phyloP scores from a whole-genome alignment of 2,329 filamentous ascomycete species.

The Phyllosticta citribraziliensis region DNA sequence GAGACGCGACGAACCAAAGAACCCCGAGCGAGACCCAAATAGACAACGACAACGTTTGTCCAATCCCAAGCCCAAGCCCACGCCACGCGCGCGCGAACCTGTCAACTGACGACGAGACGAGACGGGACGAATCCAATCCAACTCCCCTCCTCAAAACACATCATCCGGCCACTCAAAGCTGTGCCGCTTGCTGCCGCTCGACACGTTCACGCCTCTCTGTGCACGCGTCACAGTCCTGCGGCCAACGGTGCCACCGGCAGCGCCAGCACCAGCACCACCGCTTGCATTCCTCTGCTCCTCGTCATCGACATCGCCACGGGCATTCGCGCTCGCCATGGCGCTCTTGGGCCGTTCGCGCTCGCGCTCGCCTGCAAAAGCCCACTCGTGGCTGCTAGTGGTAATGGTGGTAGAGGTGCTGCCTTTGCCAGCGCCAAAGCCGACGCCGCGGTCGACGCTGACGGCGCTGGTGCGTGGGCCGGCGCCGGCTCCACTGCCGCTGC shows the following conservation, averaged over 20 bases:
- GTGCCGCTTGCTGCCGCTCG: neutral
- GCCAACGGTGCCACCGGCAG: conserved; percentile 17
- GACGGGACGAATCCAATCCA: no score
- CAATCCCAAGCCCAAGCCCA: no score
- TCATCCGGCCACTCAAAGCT: conserved; percentile 11
- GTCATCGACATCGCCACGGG: neutral
- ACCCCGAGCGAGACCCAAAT: no score
- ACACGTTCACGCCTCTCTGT: neutral
- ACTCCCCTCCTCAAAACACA: neutral
- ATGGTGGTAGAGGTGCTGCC: conserved; percentile 4
- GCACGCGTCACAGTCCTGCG: neutral
- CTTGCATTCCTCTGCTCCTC: conserved; percentile 20
- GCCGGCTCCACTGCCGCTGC: neutral
- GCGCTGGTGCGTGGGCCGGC: neutral
- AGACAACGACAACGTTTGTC: no score
- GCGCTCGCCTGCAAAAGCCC: neutral
- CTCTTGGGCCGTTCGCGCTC: neutral
- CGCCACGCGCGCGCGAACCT: no score
- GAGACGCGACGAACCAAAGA: no score
- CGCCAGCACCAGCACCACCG: conserved; percentile 22
- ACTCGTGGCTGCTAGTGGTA: conserved; percentile 10
- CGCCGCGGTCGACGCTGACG: neutral
- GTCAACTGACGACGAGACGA: no score
- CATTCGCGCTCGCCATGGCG: neutral
- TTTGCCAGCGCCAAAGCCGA: neutral